phyloP scores from a whole-genome alignment of 768 basidiomycete species.

The Pleurotus platypus region DNA sequence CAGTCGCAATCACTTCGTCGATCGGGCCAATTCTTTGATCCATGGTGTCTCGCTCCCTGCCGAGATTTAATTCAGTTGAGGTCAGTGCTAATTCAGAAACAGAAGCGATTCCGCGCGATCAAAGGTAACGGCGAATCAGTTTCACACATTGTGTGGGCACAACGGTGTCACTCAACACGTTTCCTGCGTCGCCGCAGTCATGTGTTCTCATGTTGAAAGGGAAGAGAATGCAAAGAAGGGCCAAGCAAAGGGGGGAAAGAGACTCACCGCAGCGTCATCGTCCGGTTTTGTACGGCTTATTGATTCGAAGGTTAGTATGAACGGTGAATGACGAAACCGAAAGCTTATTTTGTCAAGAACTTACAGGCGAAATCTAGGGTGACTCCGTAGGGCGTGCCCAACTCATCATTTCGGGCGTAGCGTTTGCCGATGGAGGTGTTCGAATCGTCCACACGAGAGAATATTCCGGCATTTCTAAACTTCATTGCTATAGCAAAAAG shows the following conservation, averaged over 20 bases:
- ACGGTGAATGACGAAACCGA: constrained; percentile 5
- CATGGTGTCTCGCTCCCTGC: constrained; percentile 91
- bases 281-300: constrained; percentile 83
- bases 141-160: too few relatives aligned
- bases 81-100: constrained; percentile 2
- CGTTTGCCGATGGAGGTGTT: constrained; percentile 94
- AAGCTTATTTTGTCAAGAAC: constrained; percentile 17
- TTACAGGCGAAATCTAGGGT: constrained; percentile 90
- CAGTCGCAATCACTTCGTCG: constrained; percentile 82
- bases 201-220: constrained; percentile 4
- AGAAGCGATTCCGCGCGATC: not conserved
- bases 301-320: constrained; percentile 11
- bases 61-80: constrained; percentile 10
- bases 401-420: constrained; percentile 96
- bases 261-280: constrained; percentile 88
- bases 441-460: constrained; percentile 94
- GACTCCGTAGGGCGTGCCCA: constrained; percentile 95
- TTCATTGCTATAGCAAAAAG: constrained; percentile 59
- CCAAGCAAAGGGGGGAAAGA: constrained; percentile 4
- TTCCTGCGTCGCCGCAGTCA: not conserved
- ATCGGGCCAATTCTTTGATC: constrained; percentile 87
- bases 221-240: constrained; percentile 1
- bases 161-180: not conserved
- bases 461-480: constrained; percentile 84
- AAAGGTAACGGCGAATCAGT: too few relatives aligned